Percentiles rank a stretch among this genome's conserved stretches.
Evolutionary conservation across 139 green algal genomes (phyloP).

Genomic region (Chlorella sp.): DNA sequence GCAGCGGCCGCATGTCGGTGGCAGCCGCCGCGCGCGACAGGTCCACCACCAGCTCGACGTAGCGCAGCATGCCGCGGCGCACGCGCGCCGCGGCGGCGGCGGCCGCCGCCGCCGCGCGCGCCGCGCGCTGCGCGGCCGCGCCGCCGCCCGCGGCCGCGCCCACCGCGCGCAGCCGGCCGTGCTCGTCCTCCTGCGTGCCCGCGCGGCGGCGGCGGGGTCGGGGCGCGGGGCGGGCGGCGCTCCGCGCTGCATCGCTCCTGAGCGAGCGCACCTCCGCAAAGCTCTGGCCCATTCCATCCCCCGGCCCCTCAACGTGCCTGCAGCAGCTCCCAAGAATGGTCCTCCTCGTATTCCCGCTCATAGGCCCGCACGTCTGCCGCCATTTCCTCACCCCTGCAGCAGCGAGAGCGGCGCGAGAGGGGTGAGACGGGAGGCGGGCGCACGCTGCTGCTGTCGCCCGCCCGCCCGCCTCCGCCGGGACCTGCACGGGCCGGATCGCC

Average conservation of each 20-base stretch:
- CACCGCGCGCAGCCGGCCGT: constrained; percentile 78
- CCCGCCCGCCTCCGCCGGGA: no score
- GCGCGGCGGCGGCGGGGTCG: no score
- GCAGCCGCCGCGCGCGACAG: constrained; percentile 67
- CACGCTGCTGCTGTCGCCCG: no score
- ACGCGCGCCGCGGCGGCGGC: constrained; percentile 65
- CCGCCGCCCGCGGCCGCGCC: neutral
- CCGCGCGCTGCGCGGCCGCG: neutral
- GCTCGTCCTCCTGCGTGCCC: constrained; percentile 93
- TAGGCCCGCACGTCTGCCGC: constrained; percentile 58
- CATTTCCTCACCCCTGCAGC: constrained; percentile 5
- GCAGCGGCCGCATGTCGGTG: constrained; percentile 81
- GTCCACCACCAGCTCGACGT: constrained; percentile 81
- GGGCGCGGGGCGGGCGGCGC: no score
- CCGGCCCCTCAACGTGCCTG: no score
- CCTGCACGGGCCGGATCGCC: no score
- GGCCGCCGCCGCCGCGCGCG: constrained; percentile 54
- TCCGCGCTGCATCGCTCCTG: no score
- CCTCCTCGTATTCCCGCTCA: constrained; percentile 76
- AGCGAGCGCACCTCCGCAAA: no score
- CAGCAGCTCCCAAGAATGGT: constrained; percentile 84
- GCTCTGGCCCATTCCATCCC: no score
- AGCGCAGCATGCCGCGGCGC: constrained; percentile 94
- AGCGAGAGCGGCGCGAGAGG: neutral
- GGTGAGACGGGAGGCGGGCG: neutral